phyloP scores from a whole-genome alignment of 2,329 filamentous ascomycete species.

The Myrmaecium sp. region DNA sequence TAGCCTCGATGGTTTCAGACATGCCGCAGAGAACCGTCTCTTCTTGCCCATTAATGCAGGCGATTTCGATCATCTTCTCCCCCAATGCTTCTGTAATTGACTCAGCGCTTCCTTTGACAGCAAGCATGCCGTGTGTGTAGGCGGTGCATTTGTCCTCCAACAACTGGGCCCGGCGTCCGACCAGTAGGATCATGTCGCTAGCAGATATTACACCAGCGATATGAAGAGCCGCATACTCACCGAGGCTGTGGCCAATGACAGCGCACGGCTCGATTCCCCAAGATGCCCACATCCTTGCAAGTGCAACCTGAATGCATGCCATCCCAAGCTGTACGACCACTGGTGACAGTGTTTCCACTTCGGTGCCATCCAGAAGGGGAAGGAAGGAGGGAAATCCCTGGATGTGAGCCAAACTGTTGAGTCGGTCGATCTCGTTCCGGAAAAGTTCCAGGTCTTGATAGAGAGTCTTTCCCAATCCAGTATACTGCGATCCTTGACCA shows the following conservation, averaged over 20 bases:
- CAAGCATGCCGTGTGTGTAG: constrained; percentile 50
- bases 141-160: constrained; percentile 47
- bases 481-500: constrained; percentile 36
- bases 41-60: constrained; percentile 60
- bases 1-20: constrained; percentile 39
- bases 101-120: constrained; percentile 35
- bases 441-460: constrained; percentile 32
- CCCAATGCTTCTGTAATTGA: constrained; percentile 37
- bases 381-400: constrained; percentile 33
- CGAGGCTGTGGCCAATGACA: constrained; percentile 43
- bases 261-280: constrained; percentile 37
- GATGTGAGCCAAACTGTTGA: constrained; percentile 28
- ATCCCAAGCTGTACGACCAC: constrained; percentile 36
- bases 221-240: constrained; percentile 58
- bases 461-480: constrained; percentile 31
- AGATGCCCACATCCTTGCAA: constrained; percentile 35
- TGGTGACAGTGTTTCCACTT: constrained; percentile 32
- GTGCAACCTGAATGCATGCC: constrained; percentile 35
- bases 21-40: constrained; percentile 59
- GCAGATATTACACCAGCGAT: constrained; percentile 54
- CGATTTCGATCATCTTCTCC: constrained; percentile 34
- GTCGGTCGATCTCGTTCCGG: constrained; percentile 32
- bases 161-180: constrained; percentile 50
- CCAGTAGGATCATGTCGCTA: constrained; percentile 54
- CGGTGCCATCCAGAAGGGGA: constrained; percentile 30